Base-by-base conservation (phyloP, 371 early-diverging fungal genomes). In the Mucor lusitanicus region DNA sequence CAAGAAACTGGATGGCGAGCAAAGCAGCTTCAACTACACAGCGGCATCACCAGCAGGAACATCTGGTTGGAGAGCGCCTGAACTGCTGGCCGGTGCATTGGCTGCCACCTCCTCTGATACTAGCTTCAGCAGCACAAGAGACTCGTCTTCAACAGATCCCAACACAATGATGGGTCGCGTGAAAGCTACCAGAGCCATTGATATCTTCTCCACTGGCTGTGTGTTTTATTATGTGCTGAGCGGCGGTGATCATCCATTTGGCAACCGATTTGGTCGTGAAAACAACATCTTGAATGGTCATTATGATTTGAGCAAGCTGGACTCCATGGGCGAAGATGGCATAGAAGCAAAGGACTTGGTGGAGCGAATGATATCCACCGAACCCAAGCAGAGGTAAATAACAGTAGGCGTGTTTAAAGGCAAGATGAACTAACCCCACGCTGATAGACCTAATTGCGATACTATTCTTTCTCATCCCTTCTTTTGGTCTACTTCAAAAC, bases 21-120 rank as follows among this genome's bases (percentile, higher is more conserved):
- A 97, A 68, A 94, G 93, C 57, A 93, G 94, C 40, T 98, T 99
- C 76, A 91, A 95, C 74, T 92, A 95, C 76, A 96, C 99, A 0
- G 86, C 88, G 7, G 87, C 85, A 44, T 87, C 84, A 27, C 89
- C 90, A 21, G 92, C 87, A 32, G 95, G 95, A 27, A 99, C 98
- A 3, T 84, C 93, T 59, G 99, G 99, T 1, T 99, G 99, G 99
- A 85, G 99, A n/a, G 98, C 98, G 3, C 97, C 98, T 3, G 99
- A 99, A 76, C 87, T 87, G 27, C 68, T 90, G 33, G 79, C 82
- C n/a, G 76, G 78, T 15, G 73, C 70, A 8, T 39, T 77, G 21
- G 74, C 75, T 15, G 75, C 78, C 4, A 67, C 73, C 15, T 70
- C 70, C 0, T 72, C 74, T 0, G 71, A 74, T 42, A 73, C 68